Evolutionary conservation across 2,329 filamentous ascomycete genomes (phyloP).

Genomic region (Diaporthe amygdali): DNA sequence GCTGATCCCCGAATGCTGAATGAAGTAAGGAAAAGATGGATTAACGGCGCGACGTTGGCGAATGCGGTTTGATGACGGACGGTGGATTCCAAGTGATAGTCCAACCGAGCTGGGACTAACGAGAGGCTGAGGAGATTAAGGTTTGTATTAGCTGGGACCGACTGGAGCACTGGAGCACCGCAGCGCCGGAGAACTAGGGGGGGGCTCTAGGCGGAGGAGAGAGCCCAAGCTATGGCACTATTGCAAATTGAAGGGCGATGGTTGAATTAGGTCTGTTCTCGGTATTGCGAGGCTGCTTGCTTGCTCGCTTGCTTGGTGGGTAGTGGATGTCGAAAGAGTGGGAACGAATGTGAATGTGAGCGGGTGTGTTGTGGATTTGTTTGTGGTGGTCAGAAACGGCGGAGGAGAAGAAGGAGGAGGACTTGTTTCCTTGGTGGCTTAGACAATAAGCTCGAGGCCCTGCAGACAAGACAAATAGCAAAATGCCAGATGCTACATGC

Average conservation of each 20-base stretch:
- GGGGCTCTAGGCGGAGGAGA: background rate
- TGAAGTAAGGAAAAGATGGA: background rate
- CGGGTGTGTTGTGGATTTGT: background rate
- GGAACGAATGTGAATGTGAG: background rate
- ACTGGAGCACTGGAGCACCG: conserved; percentile 5
- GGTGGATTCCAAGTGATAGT: conserved; percentile 24
- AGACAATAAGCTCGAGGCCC: conserved; percentile 5
- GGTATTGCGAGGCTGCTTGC: background rate
- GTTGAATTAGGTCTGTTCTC: conserved; percentile 11
- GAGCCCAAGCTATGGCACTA: background rate
- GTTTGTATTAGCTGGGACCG: conserved; percentile 24
- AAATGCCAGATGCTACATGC: conserved; percentile 5
- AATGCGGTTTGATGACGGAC: conserved; percentile 23
- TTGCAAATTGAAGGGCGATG: conserved; percentile 6
- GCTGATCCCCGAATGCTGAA: background rate
- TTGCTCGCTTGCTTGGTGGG: background rate
- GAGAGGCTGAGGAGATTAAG: conserved; percentile 27
- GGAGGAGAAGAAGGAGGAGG: background rate
- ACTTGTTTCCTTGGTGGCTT: background rate
- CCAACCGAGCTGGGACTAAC: conserved; percentile 23
- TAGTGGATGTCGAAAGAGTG: background rate
- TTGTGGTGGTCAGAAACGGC: conserved; percentile 3
- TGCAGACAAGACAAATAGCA: conserved; percentile 15
- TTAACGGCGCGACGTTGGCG: background rate
- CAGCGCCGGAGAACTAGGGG: conserved; percentile 5